Base-by-base conservation (phyloP, 2,329 filamentous ascomycete genomes). In the Microcyclospora tardicrescens region DNA sequence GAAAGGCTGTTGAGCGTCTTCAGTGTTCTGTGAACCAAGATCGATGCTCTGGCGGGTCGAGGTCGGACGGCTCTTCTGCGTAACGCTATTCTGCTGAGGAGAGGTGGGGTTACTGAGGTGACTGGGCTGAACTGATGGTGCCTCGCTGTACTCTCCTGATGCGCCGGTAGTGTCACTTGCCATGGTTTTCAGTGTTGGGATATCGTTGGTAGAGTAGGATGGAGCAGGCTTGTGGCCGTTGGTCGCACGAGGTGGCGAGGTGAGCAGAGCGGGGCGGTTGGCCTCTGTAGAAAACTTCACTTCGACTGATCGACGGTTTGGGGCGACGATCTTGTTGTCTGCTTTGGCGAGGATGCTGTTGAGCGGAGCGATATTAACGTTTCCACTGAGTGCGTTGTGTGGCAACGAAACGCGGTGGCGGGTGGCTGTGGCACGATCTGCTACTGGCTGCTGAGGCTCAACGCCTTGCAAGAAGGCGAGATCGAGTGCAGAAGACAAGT, bases 191-290 rank as follows among this genome's bases (percentile, higher is more conserved):
- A 86, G 68, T 6, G 86, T 93, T 4, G 86, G 83, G 14, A 95
- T 71, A 54, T 96, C 87, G 60, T 82, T 91, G 38, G 84, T 78
- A 9, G 91, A 95, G 65, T 84, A 95, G 0, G 89, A 95, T 33
- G 82, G 79, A 61, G 87, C 83, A 41, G 94, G 62, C 66, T 84
- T 85, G 24, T 80, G 75, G 16, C 74, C 69, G 58, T 81, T 72
- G 12, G 56, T 52, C 64, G 53, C 71, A 49, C 57, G 75, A 74
- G 46, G 80, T 62, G 38, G 78, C 77, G 63, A 79, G 68, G 47
- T 73, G 68, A 63, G 53, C 35, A 62, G 60, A 41, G 61, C 61
- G 10, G 65, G 61, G 37, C 65, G 65, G 58, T 68, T 66, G 35
- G 59, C 56, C 36, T 66, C 63, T 49, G 55, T 49, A 50, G 59